Base-by-base conservation (phyloP, 2,329 filamentous ascomycete genomes). In the Nigrospora sphaerica region DNA sequence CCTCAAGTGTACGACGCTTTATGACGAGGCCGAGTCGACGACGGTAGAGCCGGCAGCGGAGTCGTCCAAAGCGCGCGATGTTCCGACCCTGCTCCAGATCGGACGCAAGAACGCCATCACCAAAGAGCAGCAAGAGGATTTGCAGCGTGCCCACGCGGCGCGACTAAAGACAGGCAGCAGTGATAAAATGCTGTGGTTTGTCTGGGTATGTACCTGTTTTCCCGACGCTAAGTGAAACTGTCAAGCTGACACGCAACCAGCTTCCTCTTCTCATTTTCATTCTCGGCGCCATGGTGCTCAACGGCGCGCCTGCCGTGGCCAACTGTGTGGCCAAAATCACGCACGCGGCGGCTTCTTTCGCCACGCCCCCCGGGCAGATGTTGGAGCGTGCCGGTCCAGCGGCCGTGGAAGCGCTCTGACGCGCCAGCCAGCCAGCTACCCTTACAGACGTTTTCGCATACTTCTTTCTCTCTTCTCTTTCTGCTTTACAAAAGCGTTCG, bases 121-220 rank as follows among this genome's bases (percentile, higher is more conserved):
- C 31, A 76, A 75, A 58, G 80, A 83, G 58, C 80, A 85, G 59
- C 79, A 82, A 59, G 79, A 81, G 53, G 78, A 78, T 53, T 72
- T 85, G 51, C 70, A 81, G 39, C 68, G 78, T 44, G 79, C 74
- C 23, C 78, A 81, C 51, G 77, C 81, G 46, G 72, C 75, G 59
- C 83, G 79, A 61, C 68, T 82, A 56, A 85, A 84, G 73, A 74
- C 72, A 49, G 67, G 83, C 49, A 75, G 78, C 53, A 78, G 77
- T 48, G 82, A 86, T 57, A 74, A 75, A 55, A 83, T 84, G 59
- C 68, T 86, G 39, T 85, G 83, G 68, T 81, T 84, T 54, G 73
- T 86, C 56, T 86, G 82, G 82, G 80, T 84, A 74, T 53, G 36
- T 42, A 19, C 31, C 31, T 46, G 14, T 40, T 39, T 43, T 34